Evolutionary conservation across 257 asterid genomes (phyloP).

Genomic region (Ballota nigra): DNA sequence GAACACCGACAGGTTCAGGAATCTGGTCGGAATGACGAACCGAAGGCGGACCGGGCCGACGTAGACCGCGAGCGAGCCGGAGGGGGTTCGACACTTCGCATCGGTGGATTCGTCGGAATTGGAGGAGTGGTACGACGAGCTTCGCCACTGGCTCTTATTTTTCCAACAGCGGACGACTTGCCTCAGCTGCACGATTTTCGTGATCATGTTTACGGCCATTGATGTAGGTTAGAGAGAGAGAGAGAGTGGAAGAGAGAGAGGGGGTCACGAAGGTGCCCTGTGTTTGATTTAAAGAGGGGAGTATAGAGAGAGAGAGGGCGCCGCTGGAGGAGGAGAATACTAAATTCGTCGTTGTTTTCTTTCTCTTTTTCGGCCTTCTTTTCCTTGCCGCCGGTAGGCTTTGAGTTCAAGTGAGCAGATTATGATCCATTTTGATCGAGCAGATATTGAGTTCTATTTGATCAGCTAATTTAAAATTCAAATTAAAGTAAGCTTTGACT

Average conservation of each 20-base stretch:
- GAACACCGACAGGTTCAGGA: constrained; percentile 55
- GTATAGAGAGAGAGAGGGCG: too few relatives aligned
- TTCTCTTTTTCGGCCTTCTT: too few relatives aligned
- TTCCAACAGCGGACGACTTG: constrained; percentile 59
- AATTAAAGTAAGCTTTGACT: too few relatives aligned
- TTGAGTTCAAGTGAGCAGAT: too few relatives aligned
- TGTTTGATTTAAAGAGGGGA: too few relatives aligned
- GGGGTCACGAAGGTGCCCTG: too few relatives aligned
- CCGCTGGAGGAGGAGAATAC: too few relatives aligned
- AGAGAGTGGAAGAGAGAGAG: not conserved
- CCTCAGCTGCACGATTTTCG: constrained; percentile 52
- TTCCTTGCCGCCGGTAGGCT: too few relatives aligned
- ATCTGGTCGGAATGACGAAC: constrained; percentile 68
- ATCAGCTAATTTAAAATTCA: too few relatives aligned
- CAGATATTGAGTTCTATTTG: too few relatives aligned
- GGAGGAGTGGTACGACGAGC: constrained; percentile 22
- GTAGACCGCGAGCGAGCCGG: constrained; percentile 60
- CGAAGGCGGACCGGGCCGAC: constrained; percentile 46
- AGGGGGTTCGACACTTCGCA: constrained; percentile 37
- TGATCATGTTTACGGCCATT: constrained; percentile 56
- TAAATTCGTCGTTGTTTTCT: too few relatives aligned
- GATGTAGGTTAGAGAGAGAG: not conserved
- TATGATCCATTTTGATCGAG: too few relatives aligned
- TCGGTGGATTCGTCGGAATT: constrained; percentile 29
- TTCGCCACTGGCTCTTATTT: constrained; percentile 41